A percentile compares a stretch with the other conserved stretches of the same genome.
These are phyloP conservation scores for Irpex lacteus DNA, from an alignment of 1,284 basidiomycete genomes.

Conservation along the genomic window DNA sequence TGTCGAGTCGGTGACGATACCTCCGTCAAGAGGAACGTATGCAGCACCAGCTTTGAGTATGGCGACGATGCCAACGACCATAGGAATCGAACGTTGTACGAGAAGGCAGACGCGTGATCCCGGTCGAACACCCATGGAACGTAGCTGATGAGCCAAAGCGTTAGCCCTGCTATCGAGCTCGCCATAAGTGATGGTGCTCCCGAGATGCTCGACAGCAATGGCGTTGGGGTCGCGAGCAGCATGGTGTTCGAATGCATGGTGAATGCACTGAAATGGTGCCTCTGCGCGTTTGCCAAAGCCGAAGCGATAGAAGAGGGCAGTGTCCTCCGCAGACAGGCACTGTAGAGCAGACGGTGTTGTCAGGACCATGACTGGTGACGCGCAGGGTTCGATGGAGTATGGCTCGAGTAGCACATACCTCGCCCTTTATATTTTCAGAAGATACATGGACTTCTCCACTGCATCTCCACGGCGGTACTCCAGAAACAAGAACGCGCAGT, in stretches of 20 bases:
- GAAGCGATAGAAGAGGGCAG: slow-evolving; percentile 42
- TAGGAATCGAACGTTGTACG: slow-evolving; percentile 49
- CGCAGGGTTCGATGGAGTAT: slow-evolving; percentile 1
- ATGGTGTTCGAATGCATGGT: slow-evolving; percentile 54
- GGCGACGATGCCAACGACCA: slow-evolving; percentile 54
- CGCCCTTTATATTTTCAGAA: slow-evolving; percentile 12
- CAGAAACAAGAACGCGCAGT: slow-evolving; percentile 1
- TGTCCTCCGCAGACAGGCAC: slow-evolving; percentile 36
- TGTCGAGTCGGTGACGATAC: slow-evolving; percentile 52
- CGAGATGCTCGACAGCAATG: slow-evolving; percentile 50
- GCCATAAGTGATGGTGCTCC: slow-evolving; percentile 43
- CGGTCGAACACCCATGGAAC: slow-evolving; percentile 39
- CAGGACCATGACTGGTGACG: slow-evolving; percentile 11
- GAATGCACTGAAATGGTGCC: slow-evolving; percentile 46
- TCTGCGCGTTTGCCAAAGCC: slow-evolving; percentile 38
- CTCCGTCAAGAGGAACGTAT: slow-evolving; percentile 57
- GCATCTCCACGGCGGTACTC: slow-evolving; percentile 14
- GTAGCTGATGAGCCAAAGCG: slow-evolving; percentile 44
- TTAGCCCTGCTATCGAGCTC: slow-evolving; percentile 50
- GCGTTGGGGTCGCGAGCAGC: slow-evolving; percentile 38
- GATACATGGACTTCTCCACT: slow-evolving; percentile 14
- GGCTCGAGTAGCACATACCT: neutral
- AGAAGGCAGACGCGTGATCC: slow-evolving; percentile 52
- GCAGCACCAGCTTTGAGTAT: slow-evolving; percentile 55
- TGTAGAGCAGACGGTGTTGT: slow-evolving; percentile 10